Conservation (phyloP, 768 basidiomycete genomes). For the Lactarius psammicola region DNA sequence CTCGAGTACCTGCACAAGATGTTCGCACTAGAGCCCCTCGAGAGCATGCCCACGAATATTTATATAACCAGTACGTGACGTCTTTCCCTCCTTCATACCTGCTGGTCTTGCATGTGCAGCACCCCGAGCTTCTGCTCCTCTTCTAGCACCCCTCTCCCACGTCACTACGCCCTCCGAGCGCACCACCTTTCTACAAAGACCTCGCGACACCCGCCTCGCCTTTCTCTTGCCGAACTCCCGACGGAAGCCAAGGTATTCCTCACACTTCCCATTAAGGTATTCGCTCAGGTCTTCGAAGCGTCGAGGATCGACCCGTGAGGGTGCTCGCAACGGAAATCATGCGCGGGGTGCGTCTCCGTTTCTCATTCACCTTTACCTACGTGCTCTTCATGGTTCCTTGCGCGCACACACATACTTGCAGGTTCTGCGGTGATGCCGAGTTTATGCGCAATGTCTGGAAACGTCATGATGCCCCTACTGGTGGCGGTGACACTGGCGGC, state of each 20-base stretch:
- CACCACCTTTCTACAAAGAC: conserved; percentile 75
- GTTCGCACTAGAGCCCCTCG: conserved; percentile 91
- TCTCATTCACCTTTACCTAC: neutral
- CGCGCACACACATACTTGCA: neutral
- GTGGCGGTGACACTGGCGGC: no score
- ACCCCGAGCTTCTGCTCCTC: conserved; percentile 76
- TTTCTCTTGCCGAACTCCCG: conserved; percentile 77
- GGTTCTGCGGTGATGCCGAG: conserved; percentile 24
- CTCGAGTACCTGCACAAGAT: conserved; percentile 84
- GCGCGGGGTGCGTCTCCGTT: conserved; percentile 18
- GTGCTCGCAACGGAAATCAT: conserved; percentile 27
- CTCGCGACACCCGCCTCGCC: conserved; percentile 89
- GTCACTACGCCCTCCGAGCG: conserved; percentile 81
- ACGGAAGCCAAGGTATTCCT: conserved; percentile 63
- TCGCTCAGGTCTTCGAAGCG: conserved; percentile 6
- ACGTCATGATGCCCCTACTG: conserved; percentile 14
- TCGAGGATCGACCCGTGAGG: conserved; percentile 9
- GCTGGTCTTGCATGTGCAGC: conserved; percentile 44
- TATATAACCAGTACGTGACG: conserved; percentile 78
- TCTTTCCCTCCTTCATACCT: conserved; percentile 2
- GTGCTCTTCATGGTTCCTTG: neutral
- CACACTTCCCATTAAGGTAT: conserved; percentile 7
- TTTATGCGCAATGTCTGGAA: conserved; percentile 26
- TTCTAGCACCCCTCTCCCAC: conserved; percentile 86
- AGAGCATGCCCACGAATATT: conserved; percentile 92